Evolutionary conservation across 371 early-diverging fungal species (phyloP), one percentile per base, ranked within the genome.

Genomic region (Catenaria anguillulae): DNA sequence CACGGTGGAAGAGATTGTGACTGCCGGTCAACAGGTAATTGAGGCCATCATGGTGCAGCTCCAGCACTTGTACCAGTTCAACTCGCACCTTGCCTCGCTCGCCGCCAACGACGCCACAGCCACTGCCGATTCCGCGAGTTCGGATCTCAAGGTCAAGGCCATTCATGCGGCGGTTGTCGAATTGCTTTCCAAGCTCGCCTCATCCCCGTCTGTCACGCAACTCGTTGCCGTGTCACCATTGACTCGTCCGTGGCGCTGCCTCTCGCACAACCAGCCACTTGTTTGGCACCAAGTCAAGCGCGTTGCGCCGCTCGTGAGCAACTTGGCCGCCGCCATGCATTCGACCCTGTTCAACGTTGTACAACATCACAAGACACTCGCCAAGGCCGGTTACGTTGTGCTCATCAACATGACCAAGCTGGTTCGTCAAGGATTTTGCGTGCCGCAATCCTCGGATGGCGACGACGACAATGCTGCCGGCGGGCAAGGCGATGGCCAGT

Each of bases 381-480:
- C 80, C 58, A 85, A 86, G 65, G 64, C 83, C 65, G 74, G 79
- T 0, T 84, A 81, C 60, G 75, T 82, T 40, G 70, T 93, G 35
- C 73, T 77, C 67, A 86, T 84, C 65, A 77, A 85, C 10, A 85
- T 89, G 67, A 75, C 78, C 33, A 72, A 76, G 21, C 73, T 95
- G 29, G 80, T 91, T 68, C 82, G 78, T 58, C 77, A 87, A 54
- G 96, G 96, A 43, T 88, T 87, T 73, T 89, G 90, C 67, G 79
- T 86, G 64, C 75, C 80, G n/a, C 42, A 68, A 13, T 60, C 62
- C 5, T 62, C 65, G 0, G 80, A 86, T 31, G 80, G 84, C 56
- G 77, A 74, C 33, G 78, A 80, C 31, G 83, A 84, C 52, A 65
- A 62, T 23, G 70, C 65, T 50, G 40, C 54, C n/a, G 77, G 71